Base-by-base conservation (phyloP, 2,329 filamentous ascomycete genomes). In the Neocucurbitaria cava region DNA sequence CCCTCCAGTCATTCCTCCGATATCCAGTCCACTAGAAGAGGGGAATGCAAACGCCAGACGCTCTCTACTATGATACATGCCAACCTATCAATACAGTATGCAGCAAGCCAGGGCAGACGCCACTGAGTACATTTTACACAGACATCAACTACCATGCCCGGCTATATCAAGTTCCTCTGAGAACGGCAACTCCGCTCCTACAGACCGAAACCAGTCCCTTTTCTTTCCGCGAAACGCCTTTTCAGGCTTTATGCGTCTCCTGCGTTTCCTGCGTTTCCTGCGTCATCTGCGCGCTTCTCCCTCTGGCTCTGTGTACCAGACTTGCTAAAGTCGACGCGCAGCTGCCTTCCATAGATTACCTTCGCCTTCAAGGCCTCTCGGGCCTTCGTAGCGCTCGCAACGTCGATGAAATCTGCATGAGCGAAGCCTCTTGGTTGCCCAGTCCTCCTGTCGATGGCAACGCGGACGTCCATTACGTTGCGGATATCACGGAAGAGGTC, bases 391-490 rank as follows among this genome's bases (percentile, higher is more conserved):
- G 91, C 90, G 58, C 85, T 86, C 58, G 87, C 83, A 35, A 87
- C 72, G 64, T 90, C 85, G 39, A 83, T 69, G 74, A 96, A 96
- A 71, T 96, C 91, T 44, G 88, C 89, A 72, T 96, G 92, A 18
- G 89, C 90, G 72, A 95, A 96, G 58, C 92, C 92, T 73, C 90
- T 84, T 33, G 90, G 89, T 77, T 90, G 88, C 41, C 92, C 92
- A 6, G 90, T 92, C 61, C 87, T 83, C 66, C 90, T 85, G 77
- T 96, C 91, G 65, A 95, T 89, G 46, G 92, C 89, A 51, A 96
- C 88, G 56, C 92, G 87, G 43, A 96, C 87, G 67, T 93, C 90
- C 49, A 83, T 78, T 43, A 94, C 83, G 72, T 90, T 89, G 45
- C 83, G 79, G 55, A 96, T 81, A 21, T 86, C 83, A 53, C 83